A percentile compares a stretch with the other conserved stretches of the same genome.
These are phyloP conservation scores for Aureobasidium sp. DNA, from an alignment of 2,329 filamentous ascomycete species.

Conservation along the genomic window DNA sequence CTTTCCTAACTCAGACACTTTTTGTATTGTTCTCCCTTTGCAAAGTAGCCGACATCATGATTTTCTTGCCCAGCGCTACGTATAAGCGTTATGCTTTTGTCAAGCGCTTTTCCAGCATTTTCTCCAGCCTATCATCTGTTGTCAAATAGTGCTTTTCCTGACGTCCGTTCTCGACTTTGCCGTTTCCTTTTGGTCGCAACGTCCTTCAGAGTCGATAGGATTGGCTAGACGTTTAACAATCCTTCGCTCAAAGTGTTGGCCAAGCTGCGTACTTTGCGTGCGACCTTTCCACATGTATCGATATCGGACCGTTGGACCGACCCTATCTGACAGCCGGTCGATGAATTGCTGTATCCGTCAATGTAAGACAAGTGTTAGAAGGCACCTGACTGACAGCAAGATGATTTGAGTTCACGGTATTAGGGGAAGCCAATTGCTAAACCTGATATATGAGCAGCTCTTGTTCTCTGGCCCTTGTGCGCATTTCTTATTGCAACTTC, in stretches of 20 bases:
- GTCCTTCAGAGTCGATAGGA: neutral
- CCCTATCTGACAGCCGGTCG: neutral
- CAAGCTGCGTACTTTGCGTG: neutral
- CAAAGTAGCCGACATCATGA: neutral
- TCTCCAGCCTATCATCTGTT: neutral
- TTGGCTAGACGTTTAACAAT: neutral
- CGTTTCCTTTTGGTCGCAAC: neutral
- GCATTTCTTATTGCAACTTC: neutral
- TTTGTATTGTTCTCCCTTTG: neutral
- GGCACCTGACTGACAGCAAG: neutral
- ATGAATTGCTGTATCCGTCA: conserved; percentile 4
- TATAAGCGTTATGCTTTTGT: neutral
- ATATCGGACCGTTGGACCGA: conserved; percentile 4
- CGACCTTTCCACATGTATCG: neutral
- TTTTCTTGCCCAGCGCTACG: neutral
- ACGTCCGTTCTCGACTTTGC: neutral
- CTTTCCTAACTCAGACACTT: neutral
- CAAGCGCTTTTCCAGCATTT: neutral
- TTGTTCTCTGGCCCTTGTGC: neutral
- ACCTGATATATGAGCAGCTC: neutral
- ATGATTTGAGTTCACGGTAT: neutral
- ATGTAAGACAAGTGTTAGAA: conserved; percentile 1
- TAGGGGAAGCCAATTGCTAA: neutral
- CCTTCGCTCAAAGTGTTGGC: neutral
- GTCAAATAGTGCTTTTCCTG: neutral